Evolutionary conservation across 768 basidiomycete genomes (phyloP).

Genomic region (Tricholoma bakamatsutake): DNA sequence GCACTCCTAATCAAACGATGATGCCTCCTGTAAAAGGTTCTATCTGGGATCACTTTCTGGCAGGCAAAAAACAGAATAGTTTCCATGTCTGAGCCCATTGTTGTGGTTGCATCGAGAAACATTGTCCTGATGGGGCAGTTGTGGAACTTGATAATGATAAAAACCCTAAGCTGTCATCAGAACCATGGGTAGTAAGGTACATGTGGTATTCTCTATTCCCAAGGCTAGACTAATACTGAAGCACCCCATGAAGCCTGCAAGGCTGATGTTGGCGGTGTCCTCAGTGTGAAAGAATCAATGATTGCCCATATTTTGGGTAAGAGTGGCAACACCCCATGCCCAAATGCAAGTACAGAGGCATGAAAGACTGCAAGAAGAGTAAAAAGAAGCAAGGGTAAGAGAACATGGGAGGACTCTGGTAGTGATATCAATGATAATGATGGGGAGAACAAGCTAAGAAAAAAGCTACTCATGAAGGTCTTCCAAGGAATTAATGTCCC

Average conservation of each 20-base stretch:
- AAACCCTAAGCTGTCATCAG: neutral
- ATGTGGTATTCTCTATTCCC: no score
- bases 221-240: no score
- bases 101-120: neutral
- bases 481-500: slow-evolving; percentile 21
- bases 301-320: slow-evolving; percentile 19
- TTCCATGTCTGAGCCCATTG: slow-evolving; percentile 4
- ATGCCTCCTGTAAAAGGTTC: neutral
- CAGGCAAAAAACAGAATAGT: slow-evolving; percentile 1
- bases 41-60: neutral
- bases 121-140: neutral
- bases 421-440: slow-evolving; percentile 8
- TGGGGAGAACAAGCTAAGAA: slow-evolving; percentile 6
- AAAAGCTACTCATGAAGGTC: slow-evolving; percentile 14
- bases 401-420: neutral
- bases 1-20: no score
- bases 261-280: slow-evolving; percentile 11
- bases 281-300: slow-evolving; percentile 20
- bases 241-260: no score
- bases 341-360: slow-evolving; percentile 7
- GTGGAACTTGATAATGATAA: slow-evolving; percentile 1
- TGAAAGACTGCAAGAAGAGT: slow-evolving; percentile 7
- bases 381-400: slow-evolving; percentile 6
- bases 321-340: slow-evolving; percentile 13
- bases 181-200: neutral